A percentile compares a stretch with the other conserved stretches of the same genome.
Evolutionary conservation across 106 monocot genomes (phyloP).

Genomic region (Dioscorea zingiberensis): DNA sequence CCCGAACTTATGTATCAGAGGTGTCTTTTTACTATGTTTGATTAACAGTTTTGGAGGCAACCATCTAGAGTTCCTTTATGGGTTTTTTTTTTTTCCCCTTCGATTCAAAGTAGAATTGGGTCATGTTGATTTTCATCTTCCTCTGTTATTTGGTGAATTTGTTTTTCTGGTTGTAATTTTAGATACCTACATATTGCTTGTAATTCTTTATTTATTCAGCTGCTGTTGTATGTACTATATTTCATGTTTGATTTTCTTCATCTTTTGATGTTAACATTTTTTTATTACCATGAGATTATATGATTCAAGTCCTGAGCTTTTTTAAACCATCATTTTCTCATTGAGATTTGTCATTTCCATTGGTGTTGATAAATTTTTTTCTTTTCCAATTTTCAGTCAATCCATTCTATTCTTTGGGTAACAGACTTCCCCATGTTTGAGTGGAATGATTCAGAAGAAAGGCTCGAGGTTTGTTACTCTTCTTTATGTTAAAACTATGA

Average conservation of each 20-base stretch:
- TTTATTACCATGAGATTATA: neutral
- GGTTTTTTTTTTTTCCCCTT: no score
- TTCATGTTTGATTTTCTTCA: neutral
- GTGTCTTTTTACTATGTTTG: no score
- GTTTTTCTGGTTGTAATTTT: no score
- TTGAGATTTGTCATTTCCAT: neutral
- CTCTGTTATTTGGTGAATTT: no score
- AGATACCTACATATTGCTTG: no score
- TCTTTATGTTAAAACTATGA: no score
- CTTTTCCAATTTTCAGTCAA: slow-evolving; percentile 28
- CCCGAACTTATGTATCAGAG: no score
- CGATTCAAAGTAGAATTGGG: no score
- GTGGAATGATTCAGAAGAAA: slow-evolving; percentile 85
- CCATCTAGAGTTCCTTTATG: no score
- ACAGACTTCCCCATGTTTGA: slow-evolving; percentile 99
- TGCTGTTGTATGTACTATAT: neutral
- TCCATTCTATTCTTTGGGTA: slow-evolving; percentile 92
- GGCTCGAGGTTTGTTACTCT: slow-evolving; percentile 57
- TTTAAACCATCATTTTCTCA: neutral
- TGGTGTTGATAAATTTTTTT: neutral
- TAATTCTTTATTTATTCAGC: no score
- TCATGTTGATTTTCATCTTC: no score
- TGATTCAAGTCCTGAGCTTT: neutral
- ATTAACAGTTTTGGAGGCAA: no score
- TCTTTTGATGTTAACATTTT: neutral